A percentile compares a stretch with the other conserved stretches of the same genome.
These are phyloP conservation scores for Paramecium pentaurelia DNA, from an alignment of 73 alveolate genomes.

Conservation along the genomic window DNA sequence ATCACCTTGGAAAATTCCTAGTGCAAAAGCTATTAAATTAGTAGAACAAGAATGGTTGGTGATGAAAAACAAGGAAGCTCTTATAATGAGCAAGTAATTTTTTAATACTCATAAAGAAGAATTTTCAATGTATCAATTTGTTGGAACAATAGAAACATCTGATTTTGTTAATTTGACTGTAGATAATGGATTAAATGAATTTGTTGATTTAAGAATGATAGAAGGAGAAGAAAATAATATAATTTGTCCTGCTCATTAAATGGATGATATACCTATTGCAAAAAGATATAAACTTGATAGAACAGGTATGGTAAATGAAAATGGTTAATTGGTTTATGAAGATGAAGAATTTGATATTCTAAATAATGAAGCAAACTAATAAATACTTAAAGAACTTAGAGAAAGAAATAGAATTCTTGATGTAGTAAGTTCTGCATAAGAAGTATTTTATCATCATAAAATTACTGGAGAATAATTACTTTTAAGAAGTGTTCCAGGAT, in stretches of 20 bases:
- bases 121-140: background rate
- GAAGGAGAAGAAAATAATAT: background rate
- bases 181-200: background rate
- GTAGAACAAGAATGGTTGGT: background rate
- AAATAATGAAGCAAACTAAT: background rate
- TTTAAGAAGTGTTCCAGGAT: background rate
- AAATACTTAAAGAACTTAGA: background rate
- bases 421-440: background rate
- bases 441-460: background rate
- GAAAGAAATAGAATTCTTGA: background rate
- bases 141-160: background rate
- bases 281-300: background rate
- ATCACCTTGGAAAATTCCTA: background rate
- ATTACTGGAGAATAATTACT: background rate
- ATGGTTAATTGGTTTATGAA: background rate
- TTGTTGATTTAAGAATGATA: background rate
- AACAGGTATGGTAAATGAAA: background rate
- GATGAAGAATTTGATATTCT: background rate
- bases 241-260: constrained; percentile 37
- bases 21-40: background rate
- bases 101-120: background rate
- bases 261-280: constrained; percentile 1
- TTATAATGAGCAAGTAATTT: background rate
- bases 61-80: background rate
- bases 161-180: background rate